Conservation (phyloP, 352 stramenopile species). For the Globisporangium apiculatum region DNA sequence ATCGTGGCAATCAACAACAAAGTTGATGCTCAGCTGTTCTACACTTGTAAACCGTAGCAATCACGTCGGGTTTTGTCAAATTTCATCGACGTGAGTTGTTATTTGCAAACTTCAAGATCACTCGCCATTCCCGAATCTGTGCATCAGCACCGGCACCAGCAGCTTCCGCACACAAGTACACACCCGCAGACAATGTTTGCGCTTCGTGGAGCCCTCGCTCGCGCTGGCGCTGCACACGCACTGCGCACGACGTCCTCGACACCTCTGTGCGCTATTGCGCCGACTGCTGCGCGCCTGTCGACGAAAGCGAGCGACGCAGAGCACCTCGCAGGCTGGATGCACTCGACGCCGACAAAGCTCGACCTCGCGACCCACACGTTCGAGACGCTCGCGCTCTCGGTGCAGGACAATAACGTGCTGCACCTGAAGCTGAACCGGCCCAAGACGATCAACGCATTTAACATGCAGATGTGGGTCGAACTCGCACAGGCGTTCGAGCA, state of each 20-base stretch:
- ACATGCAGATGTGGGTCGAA: slow-evolving; percentile 88
- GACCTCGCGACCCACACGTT: slow-evolving; percentile 31
- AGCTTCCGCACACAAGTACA: not conserved
- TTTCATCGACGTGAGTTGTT: no score
- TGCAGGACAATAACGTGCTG: slow-evolving; percentile 45
- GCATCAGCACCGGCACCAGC: not conserved
- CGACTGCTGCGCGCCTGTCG: slow-evolving; percentile 1
- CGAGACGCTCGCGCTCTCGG: slow-evolving; percentile 45
- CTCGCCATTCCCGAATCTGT: no score
- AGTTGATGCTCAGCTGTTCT: no score
- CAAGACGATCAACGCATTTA: slow-evolving; percentile 82
- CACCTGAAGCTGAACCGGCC: slow-evolving; percentile 80
- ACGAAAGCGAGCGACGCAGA: slow-evolving; percentile 30
- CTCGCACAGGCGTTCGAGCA: slow-evolving; percentile 58
- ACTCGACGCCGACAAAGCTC: slow-evolving; percentile 25
- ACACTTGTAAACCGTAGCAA: not conserved
- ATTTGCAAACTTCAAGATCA: no score
- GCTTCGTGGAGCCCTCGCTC: slow-evolving; percentile 2
- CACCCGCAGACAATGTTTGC: slow-evolving; percentile 4
- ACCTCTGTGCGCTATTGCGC: not conserved
- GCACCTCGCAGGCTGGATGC: slow-evolving; percentile 55
- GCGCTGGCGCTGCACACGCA: slow-evolving; percentile 2
- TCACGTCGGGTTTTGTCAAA: not conserved
- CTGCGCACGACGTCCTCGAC: not conserved
- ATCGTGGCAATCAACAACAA: no score